A percentile compares a stretch with the other conserved stretches of the same genome.
Conservation (phyloP, 768 basidiomycete genomes). For the Cystoderma amianthinum region DNA sequence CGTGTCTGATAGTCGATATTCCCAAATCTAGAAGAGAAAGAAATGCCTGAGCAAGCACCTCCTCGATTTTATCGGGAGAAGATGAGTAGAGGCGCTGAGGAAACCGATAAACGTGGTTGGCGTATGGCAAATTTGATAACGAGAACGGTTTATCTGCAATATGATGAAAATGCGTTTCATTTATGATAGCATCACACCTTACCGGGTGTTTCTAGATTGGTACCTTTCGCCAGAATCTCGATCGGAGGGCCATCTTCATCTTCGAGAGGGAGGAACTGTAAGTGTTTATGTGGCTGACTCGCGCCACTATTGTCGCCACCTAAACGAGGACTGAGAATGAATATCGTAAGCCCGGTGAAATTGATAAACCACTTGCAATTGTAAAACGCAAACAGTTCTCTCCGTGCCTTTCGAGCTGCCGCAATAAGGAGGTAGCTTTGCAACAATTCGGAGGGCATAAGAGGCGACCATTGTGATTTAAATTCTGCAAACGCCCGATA, state of each 20-base stretch:
- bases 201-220: slow-evolving; percentile 57
- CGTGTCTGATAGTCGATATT: slow-evolving; percentile 67
- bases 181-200: no score
- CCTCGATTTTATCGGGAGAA: slow-evolving; percentile 38
- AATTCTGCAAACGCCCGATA: slow-evolving; percentile 40
- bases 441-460: slow-evolving; percentile 73
- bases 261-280: slow-evolving; percentile 75
- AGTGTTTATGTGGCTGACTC: slow-evolving; percentile 85
- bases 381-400: slow-evolving; percentile 76
- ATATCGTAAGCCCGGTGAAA: not conserved
- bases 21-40: slow-evolving; percentile 69
- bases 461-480: slow-evolving; percentile 71
- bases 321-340: slow-evolving; percentile 17
- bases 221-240: slow-evolving; percentile 57
- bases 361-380: slow-evolving; percentile 53
- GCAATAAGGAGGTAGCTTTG: slow-evolving; percentile 68
- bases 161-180: slow-evolving; percentile 7
- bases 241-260: slow-evolving; percentile 65
- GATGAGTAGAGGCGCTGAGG: slow-evolving; percentile 31
- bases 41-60: slow-evolving; percentile 52
- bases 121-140: slow-evolving; percentile 62
- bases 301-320: slow-evolving; percentile 79
- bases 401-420: slow-evolving; percentile 56
- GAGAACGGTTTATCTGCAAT: slow-evolving; percentile 74
- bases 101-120: slow-evolving; percentile 71